Evolutionary conservation across 2,329 filamentous ascomycete species (phyloP).

Genomic region (Sporothrix variecibatus): DNA sequence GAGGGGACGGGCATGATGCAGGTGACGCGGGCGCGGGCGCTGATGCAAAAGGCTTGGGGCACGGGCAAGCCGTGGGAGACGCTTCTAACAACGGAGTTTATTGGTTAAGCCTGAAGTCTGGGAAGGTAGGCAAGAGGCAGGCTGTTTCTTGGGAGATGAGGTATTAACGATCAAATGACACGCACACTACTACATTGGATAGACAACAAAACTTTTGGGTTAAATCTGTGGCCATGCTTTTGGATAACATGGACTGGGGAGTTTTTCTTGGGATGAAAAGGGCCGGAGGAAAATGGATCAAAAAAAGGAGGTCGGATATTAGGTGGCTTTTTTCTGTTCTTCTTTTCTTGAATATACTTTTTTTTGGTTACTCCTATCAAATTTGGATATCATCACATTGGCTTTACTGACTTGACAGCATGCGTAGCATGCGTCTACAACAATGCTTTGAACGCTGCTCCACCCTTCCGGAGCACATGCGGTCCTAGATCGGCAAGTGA

Average conservation of each 20-base stretch:
- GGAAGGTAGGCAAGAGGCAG: constrained; percentile 41
- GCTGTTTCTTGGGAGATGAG: not conserved
- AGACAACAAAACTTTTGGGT: not conserved
- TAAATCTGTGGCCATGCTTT: not conserved
- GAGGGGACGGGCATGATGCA: constrained; percentile 78
- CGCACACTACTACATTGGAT: not conserved
- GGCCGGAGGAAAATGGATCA: not conserved
- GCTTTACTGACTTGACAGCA: not conserved
- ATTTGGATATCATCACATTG: not conserved
- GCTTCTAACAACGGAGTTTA: constrained; percentile 66
- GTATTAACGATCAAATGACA: constrained; percentile 2
- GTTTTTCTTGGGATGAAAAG: not conserved
- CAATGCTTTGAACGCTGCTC: constrained; percentile 10
- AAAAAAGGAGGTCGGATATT: constrained; percentile 7
- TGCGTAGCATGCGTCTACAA: not conserved
- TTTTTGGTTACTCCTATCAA: not conserved
- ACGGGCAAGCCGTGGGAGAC: constrained; percentile 70
- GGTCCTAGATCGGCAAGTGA: constrained; percentile 43
- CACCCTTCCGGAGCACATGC: constrained; percentile 37
- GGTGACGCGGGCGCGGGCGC: constrained; percentile 61
- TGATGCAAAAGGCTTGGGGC: constrained; percentile 72
- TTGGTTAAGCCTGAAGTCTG: too few relatives aligned
- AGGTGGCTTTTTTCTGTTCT: constrained; percentile 4
- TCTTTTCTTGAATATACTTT: not conserved
- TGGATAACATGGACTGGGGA: not conserved